These are phyloP conservation scores for Uronychia binucleata DNA, from an alignment of 73 alveolate species.

Conservation along the genomic window DNA sequence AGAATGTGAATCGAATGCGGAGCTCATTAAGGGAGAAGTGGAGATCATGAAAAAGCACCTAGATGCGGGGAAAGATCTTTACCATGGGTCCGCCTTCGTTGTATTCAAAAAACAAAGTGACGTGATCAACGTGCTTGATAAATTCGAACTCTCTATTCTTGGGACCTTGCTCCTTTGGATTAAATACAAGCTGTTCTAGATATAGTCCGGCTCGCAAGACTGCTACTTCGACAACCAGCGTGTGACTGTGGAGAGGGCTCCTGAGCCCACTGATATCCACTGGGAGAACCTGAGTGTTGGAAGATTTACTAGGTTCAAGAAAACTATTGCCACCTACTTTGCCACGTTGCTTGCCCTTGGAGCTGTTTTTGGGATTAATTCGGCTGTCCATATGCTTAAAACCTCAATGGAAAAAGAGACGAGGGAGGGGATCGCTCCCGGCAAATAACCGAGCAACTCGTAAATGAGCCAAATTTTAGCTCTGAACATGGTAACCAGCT, in stretches of 20 bases:
- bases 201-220: neutral
- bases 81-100: conserved; percentile 3
- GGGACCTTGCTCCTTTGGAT: neutral
- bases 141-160: neutral
- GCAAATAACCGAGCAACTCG: neutral
- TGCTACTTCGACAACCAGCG: neutral
- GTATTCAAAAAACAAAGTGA: neutral
- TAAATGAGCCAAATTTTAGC: conserved; percentile 12
- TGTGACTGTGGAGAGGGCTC: conserved; percentile 48
- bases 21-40: neutral
- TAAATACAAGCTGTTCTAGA: neutral
- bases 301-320: conserved; percentile 20
- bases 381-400: conserved; percentile 30
- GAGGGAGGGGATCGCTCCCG: neutral
- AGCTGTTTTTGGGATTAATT: conserved; percentile 54
- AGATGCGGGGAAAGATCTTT: neutral
- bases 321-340: conserved; percentile 37
- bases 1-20: neutral
- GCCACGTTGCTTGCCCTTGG: conserved; percentile 53
- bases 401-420: neutral
- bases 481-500: conserved; percentile 44
- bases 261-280: conserved; percentile 75
- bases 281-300: conserved; percentile 66
- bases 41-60: conserved; percentile 6
- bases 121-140: neutral